Evolutionary conservation across 352 stramenopile species (phyloP).

Genomic region (Phytophthora europaea): DNA sequence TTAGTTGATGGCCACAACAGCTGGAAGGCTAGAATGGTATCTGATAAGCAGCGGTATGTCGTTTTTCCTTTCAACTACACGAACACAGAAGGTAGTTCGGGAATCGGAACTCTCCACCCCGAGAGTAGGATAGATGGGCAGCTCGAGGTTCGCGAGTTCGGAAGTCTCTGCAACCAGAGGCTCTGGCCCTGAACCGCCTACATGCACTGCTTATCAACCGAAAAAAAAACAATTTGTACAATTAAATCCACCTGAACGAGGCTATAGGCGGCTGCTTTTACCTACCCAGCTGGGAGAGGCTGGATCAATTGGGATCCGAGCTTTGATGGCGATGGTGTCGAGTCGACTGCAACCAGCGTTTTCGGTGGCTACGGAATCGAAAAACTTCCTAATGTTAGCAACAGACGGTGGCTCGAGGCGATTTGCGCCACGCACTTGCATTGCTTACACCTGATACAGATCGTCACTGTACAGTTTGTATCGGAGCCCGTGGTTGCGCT

Average conservation of each 20-base stretch:
- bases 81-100: not conserved
- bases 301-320: conserved; percentile 20
- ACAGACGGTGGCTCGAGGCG: conserved; percentile 5
- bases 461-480: not conserved
- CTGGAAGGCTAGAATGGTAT: conserved; percentile 18
- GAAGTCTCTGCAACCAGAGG: conserved; percentile 6
- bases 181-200: not conserved
- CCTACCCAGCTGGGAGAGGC: conserved; percentile 24
- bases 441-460: conserved; percentile 3
- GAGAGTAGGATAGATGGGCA: not conserved
- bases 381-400: not conserved
- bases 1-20: conserved; percentile 3
- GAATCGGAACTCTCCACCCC: not conserved
- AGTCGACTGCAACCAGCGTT: conserved; percentile 1
- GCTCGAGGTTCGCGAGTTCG: not conserved
- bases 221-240: not conserved
- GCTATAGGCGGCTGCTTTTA: conserved; percentile 9
- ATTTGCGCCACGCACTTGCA: conserved; percentile 20
- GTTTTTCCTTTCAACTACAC: conserved; percentile 3
- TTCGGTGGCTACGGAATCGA: conserved; percentile 7
- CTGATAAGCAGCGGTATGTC: not conserved
- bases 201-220: not conserved
- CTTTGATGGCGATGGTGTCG: conserved; percentile 1
- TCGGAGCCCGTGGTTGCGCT: conserved; percentile 4
- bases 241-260: too few species aligned